Evolutionary conservation across 345 rosid species (phyloP).

Genomic region (Brassica carinata): DNA sequence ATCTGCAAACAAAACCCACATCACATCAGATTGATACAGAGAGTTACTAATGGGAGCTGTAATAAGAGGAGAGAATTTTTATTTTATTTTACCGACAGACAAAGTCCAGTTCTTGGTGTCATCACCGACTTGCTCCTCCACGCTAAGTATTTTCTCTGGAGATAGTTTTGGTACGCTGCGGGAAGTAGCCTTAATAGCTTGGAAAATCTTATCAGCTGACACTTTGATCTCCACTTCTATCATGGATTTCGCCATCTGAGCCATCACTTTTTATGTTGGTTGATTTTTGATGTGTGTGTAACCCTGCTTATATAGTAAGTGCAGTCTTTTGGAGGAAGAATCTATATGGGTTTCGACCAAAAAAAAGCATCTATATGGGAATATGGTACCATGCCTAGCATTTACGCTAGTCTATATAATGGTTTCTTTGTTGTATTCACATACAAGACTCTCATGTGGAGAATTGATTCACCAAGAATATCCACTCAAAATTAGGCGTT

Average conservation of each 20-base stretch:
- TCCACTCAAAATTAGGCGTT: background rate
- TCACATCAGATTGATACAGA: background rate
- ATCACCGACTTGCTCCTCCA: slow-evolving; percentile 26
- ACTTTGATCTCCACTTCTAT: slow-evolving; percentile 28
- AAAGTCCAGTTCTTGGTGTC: slow-evolving; percentile 38
- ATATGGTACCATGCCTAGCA: slow-evolving; percentile 33
- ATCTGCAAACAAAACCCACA: slow-evolving; percentile 8
- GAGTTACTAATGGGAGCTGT: background rate
- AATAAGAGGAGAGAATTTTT: background rate
- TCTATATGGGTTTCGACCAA: background rate
- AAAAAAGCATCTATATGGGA: background rate
- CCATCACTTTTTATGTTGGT: slow-evolving; percentile 16
- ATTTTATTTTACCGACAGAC: slow-evolving; percentile 15
- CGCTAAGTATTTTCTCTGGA: slow-evolving; percentile 35
- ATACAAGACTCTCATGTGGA: slow-evolving; percentile 1
- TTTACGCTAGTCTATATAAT: slow-evolving; percentile 4
- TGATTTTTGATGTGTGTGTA: background rate
- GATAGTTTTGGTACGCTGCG: slow-evolving; percentile 33
- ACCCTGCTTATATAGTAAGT: slow-evolving; percentile 19
- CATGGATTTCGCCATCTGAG: slow-evolving; percentile 32
- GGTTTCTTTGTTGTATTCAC: slow-evolving; percentile 12
- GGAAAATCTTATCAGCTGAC: slow-evolving; percentile 32
- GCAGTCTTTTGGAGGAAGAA: slow-evolving; percentile 4
- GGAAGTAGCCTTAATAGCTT: slow-evolving; percentile 33
- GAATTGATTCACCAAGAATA: slow-evolving; percentile 18